These are phyloP conservation scores for Potentilla sterilis DNA, from an alignment of 306 rosid species.

Conservation along the genomic window DNA sequence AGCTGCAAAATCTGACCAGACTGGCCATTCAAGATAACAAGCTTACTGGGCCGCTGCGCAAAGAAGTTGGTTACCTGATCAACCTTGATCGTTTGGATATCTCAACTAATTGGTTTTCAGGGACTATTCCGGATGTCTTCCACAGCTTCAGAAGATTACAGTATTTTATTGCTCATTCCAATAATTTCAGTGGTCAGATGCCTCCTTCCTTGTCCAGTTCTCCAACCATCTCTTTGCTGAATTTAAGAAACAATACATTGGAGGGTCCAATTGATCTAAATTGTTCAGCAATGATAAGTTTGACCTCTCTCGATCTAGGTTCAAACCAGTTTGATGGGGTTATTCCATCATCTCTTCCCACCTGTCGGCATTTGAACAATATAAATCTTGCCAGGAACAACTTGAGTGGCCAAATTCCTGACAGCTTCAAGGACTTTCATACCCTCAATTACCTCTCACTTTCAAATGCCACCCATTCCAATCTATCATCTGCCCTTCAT, in stretches of 20 bases:
- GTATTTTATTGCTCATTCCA: conserved; percentile 38
- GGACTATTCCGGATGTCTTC: conserved; percentile 41
- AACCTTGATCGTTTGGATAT: conserved; percentile 40
- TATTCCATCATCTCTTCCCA: conserved; percentile 41
- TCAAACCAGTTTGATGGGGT: conserved; percentile 42
- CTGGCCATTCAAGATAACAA: conserved; percentile 35
- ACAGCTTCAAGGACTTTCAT: conserved; percentile 35
- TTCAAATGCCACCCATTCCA: conserved; percentile 35
- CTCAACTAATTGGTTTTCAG: conserved; percentile 34
- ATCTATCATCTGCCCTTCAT: conserved; percentile 37
- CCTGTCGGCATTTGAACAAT: conserved; percentile 38
- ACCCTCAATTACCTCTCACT: conserved; percentile 43
- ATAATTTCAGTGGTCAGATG: conserved; percentile 29
- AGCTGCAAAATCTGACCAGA: conserved; percentile 12
- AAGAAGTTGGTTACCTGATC: conserved; percentile 36
- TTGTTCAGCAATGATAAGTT: conserved; percentile 40
- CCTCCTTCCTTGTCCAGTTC: conserved; percentile 42
- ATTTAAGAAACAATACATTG: conserved; percentile 51
- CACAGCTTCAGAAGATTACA: conserved; percentile 13
- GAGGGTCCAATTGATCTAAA: conserved; percentile 32
- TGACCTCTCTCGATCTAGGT: conserved; percentile 46
- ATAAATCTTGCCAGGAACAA: conserved; percentile 46
- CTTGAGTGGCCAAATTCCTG: conserved; percentile 43
- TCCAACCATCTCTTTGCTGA: conserved; percentile 27
- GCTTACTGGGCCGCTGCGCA: conserved; percentile 38